Evolutionary conservation across 768 basidiomycete species (phyloP).

Genomic region (Trametes maxima): DNA sequence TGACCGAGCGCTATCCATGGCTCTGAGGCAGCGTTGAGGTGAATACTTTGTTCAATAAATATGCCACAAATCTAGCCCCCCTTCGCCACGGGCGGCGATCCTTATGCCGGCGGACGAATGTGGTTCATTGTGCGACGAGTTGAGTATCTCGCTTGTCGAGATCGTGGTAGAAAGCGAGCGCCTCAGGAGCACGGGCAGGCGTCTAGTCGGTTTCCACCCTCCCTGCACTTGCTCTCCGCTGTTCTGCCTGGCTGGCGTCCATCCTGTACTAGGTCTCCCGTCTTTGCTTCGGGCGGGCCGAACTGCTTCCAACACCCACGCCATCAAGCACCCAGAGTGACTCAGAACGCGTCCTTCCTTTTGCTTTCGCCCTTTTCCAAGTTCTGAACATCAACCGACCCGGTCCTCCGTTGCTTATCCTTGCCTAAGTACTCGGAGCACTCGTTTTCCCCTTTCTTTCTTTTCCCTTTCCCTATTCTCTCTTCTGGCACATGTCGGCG

Average conservation of each 20-base stretch:
- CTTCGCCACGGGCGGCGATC: no score
- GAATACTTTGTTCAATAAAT: background rate
- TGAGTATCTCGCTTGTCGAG: constrained; percentile 1
- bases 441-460: constrained; percentile 18
- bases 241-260: constrained; percentile 32
- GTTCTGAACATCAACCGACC: constrained; percentile 23
- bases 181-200: background rate
- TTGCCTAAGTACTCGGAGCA: constrained; percentile 23
- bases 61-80: background rate
- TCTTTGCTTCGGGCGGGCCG: constrained; percentile 17
- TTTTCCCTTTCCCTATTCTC: constrained; percentile 6
- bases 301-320: constrained; percentile 7
- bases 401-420: constrained; percentile 18
- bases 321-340: constrained; percentile 24
- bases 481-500: constrained; percentile 30
- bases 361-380: constrained; percentile 23
- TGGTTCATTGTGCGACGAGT: constrained; percentile 17
- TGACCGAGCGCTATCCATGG: no score
- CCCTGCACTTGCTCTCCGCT: constrained; percentile 25
- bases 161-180: constrained; percentile 11
- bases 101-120: background rate
- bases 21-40: no score
- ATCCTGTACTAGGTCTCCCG: constrained; percentile 23
- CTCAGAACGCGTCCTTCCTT: constrained; percentile 35
- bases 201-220: constrained; percentile 19